Evolutionary conservation across 192 early-diverging fungal genomes (phyloP).

Genomic region (Phycomyces nitens): DNA sequence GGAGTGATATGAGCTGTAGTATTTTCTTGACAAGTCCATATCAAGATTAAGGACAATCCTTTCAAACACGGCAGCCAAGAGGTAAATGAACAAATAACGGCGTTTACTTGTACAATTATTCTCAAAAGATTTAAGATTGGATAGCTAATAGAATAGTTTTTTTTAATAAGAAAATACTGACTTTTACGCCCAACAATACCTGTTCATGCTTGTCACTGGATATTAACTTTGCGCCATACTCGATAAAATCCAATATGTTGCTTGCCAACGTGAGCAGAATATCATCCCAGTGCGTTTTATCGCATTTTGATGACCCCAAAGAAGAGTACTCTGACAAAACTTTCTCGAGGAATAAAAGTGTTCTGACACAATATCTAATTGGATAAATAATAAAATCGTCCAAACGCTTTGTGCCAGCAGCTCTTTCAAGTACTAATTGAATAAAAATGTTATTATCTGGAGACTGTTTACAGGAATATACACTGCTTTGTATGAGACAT

Average conservation of each 20-base stretch:
- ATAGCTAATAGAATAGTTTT: neutral
- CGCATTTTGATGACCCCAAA: neutral
- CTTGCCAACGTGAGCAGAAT: neutral
- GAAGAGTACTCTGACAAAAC: neutral
- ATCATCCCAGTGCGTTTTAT: neutral
- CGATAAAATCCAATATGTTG: conserved; percentile 10
- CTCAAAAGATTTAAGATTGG: neutral
- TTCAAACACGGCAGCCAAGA: conserved; percentile 8
- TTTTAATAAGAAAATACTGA: neutral
- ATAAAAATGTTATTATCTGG: neutral
- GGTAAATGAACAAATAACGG: conserved; percentile 15
- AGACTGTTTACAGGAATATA: neutral
- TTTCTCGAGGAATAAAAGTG: neutral
- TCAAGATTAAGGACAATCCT: conserved; percentile 13
- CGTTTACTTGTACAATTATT: neutral
- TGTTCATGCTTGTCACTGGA: neutral
- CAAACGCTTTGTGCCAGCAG: neutral
- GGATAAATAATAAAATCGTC: neutral
- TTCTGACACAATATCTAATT: neutral
- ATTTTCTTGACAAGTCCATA: conserved; percentile 10
- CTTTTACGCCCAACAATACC: neutral
- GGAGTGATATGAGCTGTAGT: conserved; percentile 15
- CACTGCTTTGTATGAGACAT: neutral
- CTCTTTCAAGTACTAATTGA: neutral
- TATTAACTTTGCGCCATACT: neutral